A percentile compares a stretch with the other conserved stretches of the same genome.
Evolutionary conservation across 768 basidiomycete genomes (phyloP).

Genomic region (Pleurotus sapidus): DNA sequence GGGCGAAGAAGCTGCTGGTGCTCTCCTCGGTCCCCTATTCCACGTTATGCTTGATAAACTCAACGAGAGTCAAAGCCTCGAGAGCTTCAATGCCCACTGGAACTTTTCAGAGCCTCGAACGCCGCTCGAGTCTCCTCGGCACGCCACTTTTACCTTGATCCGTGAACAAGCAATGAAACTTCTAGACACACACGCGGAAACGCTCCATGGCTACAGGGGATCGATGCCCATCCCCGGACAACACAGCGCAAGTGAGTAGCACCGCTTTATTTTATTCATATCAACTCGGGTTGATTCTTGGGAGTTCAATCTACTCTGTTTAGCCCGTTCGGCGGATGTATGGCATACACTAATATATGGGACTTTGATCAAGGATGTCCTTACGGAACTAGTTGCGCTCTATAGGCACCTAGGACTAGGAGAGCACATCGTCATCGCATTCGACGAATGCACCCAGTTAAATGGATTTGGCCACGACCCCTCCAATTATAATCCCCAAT

Average conservation of each 20-base stretch:
- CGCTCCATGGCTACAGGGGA: no score
- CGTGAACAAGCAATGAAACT: no score
- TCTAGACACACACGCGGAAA: no score
- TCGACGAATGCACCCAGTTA: no score
- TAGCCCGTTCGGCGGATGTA: background rate
- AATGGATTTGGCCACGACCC: no score
- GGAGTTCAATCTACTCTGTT: no score
- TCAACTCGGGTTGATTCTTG: no score
- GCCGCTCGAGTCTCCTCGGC: background rate
- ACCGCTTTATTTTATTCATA: no score
- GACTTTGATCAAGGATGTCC: background rate
- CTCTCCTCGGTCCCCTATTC: slow-evolving; percentile 5
- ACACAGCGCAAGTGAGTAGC: no score
- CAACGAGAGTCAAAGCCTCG: background rate
- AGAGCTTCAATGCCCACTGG: background rate
- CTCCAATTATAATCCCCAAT: no score
- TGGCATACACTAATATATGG: background rate
- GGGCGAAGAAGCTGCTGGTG: slow-evolving; percentile 6
- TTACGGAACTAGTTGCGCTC: background rate
- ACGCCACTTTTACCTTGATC: background rate
- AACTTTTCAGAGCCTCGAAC: background rate
- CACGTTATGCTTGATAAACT: slow-evolving; percentile 2
- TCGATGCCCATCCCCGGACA: no score
- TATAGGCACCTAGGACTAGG: background rate
- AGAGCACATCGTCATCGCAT: no score